Percentiles rank a stretch among this genome's conserved stretches.
Evolutionary conservation across 2,329 filamentous ascomycete genomes (phyloP).

Genomic region (Ascochyta fabae): DNA sequence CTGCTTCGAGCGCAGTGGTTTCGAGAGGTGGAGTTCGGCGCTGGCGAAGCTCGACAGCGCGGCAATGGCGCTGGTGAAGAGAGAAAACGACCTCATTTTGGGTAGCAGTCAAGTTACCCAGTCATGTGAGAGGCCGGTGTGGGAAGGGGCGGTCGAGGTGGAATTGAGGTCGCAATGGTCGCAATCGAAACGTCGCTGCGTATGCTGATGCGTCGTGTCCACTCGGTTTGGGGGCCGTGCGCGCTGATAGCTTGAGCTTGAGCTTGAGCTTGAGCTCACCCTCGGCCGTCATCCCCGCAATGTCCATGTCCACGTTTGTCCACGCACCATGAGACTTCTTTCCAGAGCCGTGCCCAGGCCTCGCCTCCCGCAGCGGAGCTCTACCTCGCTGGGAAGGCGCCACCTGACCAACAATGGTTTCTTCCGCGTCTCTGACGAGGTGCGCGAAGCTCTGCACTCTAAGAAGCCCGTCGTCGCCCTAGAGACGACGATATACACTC

Average conservation of each 20-base stretch:
- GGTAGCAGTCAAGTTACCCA: constrained; percentile 38
- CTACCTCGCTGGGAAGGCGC: constrained; percentile 24
- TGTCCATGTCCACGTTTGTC: background rate
- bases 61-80: constrained; percentile 54
- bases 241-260: constrained; percentile 20
- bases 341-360: constrained; percentile 26
- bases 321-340: constrained; percentile 35
- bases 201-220: constrained; percentile 48
- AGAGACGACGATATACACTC: constrained; percentile 96
- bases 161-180: constrained; percentile 8
- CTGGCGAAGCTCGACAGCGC: constrained; percentile 67
- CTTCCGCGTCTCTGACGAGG: constrained; percentile 80
- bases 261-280: constrained; percentile 8
- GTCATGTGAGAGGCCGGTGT: constrained; percentile 38
- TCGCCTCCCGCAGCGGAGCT: constrained; percentile 12
- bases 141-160: constrained; percentile 14
- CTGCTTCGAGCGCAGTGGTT: constrained; percentile 61
- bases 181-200: constrained; percentile 15
- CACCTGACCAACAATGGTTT: constrained; percentile 55
- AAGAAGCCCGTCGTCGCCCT: constrained; percentile 87
- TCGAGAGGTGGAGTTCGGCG: constrained; percentile 64
- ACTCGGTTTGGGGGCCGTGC: constrained; percentile 1
- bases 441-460: constrained; percentile 74
- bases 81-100: constrained; percentile 50
- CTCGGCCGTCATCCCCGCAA: constrained; percentile 8